Evolutionary conservation across 768 basidiomycete species (phyloP).

Genomic region (Hygrophoropsis aurantiaca): DNA sequence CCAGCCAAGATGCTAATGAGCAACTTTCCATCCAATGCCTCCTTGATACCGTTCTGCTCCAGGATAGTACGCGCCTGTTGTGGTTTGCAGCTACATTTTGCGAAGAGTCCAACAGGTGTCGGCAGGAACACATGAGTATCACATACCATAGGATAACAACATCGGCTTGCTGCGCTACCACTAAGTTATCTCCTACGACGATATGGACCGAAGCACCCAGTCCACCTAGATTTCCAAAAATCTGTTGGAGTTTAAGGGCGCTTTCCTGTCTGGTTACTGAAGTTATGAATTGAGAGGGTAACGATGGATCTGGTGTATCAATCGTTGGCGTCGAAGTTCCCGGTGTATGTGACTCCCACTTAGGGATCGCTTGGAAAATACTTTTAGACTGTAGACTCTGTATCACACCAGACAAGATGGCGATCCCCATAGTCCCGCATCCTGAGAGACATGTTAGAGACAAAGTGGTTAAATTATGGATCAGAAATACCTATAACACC

Average conservation of each 20-base stretch:
- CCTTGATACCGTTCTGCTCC: constrained; percentile 68
- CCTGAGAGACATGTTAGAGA: constrained; percentile 45
- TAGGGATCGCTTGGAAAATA: constrained; percentile 29
- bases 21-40: constrained; percentile 86
- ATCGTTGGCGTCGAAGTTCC: constrained; percentile 70
- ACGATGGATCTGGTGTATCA: constrained; percentile 57
- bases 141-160: constrained; percentile 87
- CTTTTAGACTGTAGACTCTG: constrained; percentile 67
- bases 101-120: constrained; percentile 1
- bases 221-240: constrained; percentile 58
- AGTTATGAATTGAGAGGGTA: constrained; percentile 81
- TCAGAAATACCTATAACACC: constrained; percentile 69
- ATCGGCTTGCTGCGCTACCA: constrained; percentile 71
- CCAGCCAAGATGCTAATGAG: constrained; percentile 98
- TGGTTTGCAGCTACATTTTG: constrained; percentile 79
- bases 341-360: constrained; percentile 71
- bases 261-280: constrained; percentile 83
- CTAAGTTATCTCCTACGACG: constrained; percentile 64
- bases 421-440: constrained; percentile 98
- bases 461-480: constrained; percentile 1
- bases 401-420: constrained; percentile 90
- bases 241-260: constrained; percentile 59
- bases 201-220: constrained; percentile 73
- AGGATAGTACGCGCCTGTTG: constrained; percentile 80
- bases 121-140: neutral